Percentiles rank a stretch among this genome's conserved stretches.
phyloP scores from a whole-genome alignment of 2,329 filamentous ascomycete genomes.

The Trichoderma sp. region DNA sequence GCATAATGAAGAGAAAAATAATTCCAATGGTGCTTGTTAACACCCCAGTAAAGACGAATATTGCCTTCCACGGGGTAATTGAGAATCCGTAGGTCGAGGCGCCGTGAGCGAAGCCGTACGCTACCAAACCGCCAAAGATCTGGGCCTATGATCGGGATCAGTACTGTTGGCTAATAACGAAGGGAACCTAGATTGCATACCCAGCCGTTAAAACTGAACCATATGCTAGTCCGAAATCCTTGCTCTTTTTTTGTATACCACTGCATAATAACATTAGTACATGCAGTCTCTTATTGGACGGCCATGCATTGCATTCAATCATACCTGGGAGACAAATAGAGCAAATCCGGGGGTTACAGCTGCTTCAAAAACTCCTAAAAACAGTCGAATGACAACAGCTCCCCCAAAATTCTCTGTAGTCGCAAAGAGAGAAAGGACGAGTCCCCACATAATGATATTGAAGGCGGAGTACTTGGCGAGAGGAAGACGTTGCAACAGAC shows the following conservation, averaged over 20 bases:
- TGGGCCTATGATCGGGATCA: constrained; percentile 4
- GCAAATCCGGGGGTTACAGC: constrained; percentile 17
- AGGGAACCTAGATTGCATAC: not conserved
- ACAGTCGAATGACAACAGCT: constrained; percentile 19
- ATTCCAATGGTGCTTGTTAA: constrained; percentile 16
- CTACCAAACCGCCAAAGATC: constrained; percentile 18
- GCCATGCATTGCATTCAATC: not conserved
- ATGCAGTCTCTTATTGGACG: not conserved
- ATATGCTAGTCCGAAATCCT: constrained; percentile 13
- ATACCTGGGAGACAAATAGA: constrained; percentile 13
- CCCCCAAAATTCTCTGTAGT: constrained; percentile 16
- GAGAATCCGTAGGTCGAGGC: constrained; percentile 12
- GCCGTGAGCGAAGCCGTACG: constrained; percentile 19
- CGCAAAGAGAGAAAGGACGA: constrained; percentile 14
- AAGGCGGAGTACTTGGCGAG: constrained; percentile 21
- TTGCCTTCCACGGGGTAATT: constrained; percentile 20
- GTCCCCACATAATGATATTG: constrained; percentile 21
- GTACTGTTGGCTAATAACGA: not conserved
- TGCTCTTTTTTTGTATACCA: constrained; percentile 20
- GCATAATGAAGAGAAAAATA: constrained; percentile 17
- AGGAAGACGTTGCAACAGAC: constrained; percentile 16
- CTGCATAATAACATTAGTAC: not conserved
- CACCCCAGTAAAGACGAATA: constrained; percentile 18
- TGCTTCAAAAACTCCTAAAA: constrained; percentile 21
- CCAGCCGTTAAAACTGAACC: constrained; percentile 20